A percentile compares a stretch with the other conserved stretches of the same genome.
phyloP scores from a whole-genome alignment of 1,139 yeast species.

The Zygosaccharomyces sapae region DNA sequence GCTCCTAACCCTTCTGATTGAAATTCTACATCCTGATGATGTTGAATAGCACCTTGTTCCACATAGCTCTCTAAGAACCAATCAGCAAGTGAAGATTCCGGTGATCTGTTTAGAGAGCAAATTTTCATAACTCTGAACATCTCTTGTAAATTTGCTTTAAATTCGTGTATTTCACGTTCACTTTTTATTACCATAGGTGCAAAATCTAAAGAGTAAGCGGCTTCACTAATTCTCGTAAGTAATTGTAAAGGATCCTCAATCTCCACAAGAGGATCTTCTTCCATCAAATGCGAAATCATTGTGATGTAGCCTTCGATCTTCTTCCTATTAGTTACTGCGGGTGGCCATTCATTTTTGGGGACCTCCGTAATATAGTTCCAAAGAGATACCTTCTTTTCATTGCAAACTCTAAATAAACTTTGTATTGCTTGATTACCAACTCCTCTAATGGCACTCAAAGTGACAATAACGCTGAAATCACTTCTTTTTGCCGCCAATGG shows the following conservation, averaged over 20 bases:
- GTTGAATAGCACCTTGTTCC: slow-evolving; percentile 41
- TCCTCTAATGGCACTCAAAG: slow-evolving; percentile 29
- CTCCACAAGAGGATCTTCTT: slow-evolving; percentile 6
- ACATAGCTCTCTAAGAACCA: slow-evolving; percentile 47
- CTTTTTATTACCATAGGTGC: slow-evolving; percentile 13
- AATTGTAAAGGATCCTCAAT: slow-evolving; percentile 18
- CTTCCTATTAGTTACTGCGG: slow-evolving; percentile 16
- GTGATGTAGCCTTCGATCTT: slow-evolving; percentile 17
- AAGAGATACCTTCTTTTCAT: slow-evolving; percentile 16
- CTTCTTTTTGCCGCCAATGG: slow-evolving; percentile 17
- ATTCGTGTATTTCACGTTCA: slow-evolving; percentile 11
- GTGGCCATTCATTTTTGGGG: slow-evolving; percentile 18
- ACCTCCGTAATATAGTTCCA: slow-evolving; percentile 27
- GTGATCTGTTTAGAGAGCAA: slow-evolving; percentile 25
- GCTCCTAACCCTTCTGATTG: slow-evolving; percentile 28
- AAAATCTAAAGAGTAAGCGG: slow-evolving; percentile 19
- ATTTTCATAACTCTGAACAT: slow-evolving; percentile 33
- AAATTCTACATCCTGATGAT: slow-evolving; percentile 18
- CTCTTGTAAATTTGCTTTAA: slow-evolving; percentile 29
- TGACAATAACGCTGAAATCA: slow-evolving; percentile 29
- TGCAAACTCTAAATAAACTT: slow-evolving; percentile 20
- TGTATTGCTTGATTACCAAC: slow-evolving; percentile 26
- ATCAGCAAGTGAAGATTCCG: slow-evolving; percentile 29
- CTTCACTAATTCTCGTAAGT: slow-evolving; percentile 14
- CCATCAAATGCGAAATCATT: slow-evolving; percentile 15